Conservation (phyloP, 2,329 filamentous ascomycete genomes). For the Sclerotiophoma versabilis region DNA sequence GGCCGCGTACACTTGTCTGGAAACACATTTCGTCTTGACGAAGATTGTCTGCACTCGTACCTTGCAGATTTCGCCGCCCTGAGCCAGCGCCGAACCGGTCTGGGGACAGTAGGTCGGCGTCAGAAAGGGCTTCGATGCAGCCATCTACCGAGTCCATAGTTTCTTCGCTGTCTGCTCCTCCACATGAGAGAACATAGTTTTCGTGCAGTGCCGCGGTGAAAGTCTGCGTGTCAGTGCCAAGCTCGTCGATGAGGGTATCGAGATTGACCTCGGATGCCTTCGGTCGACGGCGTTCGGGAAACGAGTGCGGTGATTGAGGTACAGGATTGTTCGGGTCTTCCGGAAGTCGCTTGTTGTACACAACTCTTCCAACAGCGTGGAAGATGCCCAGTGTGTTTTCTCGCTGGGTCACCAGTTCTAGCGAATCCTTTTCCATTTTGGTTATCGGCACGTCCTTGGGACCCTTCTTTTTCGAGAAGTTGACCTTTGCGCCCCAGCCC, state of each 20-base stretch:
- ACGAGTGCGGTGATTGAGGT: slow-evolving; percentile 55
- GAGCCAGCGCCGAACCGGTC: slow-evolving; percentile 71
- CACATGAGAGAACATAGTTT: slow-evolving; percentile 89
- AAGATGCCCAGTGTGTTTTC: slow-evolving; percentile 94
- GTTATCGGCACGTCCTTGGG: slow-evolving; percentile 70
- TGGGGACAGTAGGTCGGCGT: slow-evolving; percentile 83
- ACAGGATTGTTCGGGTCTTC: slow-evolving; percentile 44
- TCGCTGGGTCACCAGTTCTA: slow-evolving; percentile 82
- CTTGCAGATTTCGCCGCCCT: slow-evolving; percentile 56
- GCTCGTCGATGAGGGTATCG: slow-evolving; percentile 87
- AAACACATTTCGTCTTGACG: slow-evolving; percentile 95
- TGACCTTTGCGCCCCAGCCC: slow-evolving; percentile 84
- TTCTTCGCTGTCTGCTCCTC: slow-evolving; percentile 62
- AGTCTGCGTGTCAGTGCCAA: slow-evolving; percentile 88
- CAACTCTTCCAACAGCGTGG: slow-evolving; percentile 92
- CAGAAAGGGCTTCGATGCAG: slow-evolving; percentile 87
- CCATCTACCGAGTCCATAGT: slow-evolving; percentile 80
- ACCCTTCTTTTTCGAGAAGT: slow-evolving; percentile 65
- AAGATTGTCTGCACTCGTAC: slow-evolving; percentile 70
- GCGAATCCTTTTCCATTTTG: slow-evolving; percentile 76
- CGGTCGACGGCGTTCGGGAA: slow-evolving; percentile 53
- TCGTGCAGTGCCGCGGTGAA: slow-evolving; percentile 92
- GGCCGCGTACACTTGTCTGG: slow-evolving; percentile 84
- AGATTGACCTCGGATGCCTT: slow-evolving; percentile 55
- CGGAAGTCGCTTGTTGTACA: slow-evolving; percentile 87